Conservation (phyloP, 306 rosid species). For the Begonia peltatifolia region DNA sequence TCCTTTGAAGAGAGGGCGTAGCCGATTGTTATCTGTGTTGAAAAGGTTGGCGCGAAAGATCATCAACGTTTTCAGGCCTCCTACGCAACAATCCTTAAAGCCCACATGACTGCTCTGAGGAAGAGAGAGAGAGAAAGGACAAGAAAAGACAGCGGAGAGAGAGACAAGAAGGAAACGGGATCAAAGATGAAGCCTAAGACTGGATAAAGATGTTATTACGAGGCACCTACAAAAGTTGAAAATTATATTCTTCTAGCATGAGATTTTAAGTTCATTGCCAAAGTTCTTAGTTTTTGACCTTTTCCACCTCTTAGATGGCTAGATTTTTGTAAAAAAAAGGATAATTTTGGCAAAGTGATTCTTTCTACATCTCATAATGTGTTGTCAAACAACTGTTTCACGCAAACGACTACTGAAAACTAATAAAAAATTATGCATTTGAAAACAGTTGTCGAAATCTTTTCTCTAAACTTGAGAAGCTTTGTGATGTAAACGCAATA, state of each 20-base stretch:
- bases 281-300: too few species aligned
- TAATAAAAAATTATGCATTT: too few species aligned
- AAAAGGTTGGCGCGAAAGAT: constrained; percentile 88
- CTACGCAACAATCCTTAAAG: constrained; percentile 86
- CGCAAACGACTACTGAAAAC: too few species aligned
- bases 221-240: too few species aligned
- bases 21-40: constrained; percentile 10
- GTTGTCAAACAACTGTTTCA: neutral
- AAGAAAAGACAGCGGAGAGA: constrained; percentile 66
- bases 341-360: too few species aligned
- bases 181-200: constrained; percentile 40
- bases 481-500: too few species aligned
- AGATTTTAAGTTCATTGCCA: too few species aligned
- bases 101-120: constrained; percentile 90
- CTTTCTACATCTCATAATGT: neutral
- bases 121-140: constrained; percentile 93
- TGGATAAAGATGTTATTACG: constrained; percentile 7
- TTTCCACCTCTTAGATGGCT: too few species aligned
- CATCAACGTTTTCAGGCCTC: constrained; percentile 95
- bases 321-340: too few species aligned
- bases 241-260: too few species aligned
- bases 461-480: too few species aligned
- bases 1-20: neutral
- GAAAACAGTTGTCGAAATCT: too few species aligned
- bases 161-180: constrained; percentile 35